phyloP scores from a whole-genome alignment of 768 basidiomycete genomes.

The Tricholoma sp. region DNA sequence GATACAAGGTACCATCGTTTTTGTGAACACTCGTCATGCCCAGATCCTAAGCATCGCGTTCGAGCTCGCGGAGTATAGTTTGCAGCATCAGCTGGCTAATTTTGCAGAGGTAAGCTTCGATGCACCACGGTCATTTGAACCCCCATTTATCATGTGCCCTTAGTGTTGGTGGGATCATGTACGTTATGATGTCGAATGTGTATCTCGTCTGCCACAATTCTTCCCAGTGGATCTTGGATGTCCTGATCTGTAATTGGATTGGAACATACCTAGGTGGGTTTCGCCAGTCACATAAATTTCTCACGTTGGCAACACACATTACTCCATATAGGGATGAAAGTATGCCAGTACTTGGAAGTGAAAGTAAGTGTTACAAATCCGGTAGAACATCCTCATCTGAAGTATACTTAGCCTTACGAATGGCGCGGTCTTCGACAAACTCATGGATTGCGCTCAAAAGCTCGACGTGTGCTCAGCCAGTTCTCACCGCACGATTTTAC shows the following conservation, averaged over 20 bases:
- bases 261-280: constrained; percentile 73
- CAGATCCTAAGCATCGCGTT: constrained; percentile 86
- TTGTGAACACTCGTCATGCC: constrained; percentile 6
- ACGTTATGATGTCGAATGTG: constrained; percentile 22
- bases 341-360: constrained; percentile 83
- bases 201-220: constrained; percentile 2
- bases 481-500: constrained; percentile 89
- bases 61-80: constrained; percentile 83
- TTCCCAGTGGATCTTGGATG: constrained; percentile 78
- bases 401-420: constrained; percentile 58
- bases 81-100: constrained; percentile 85
- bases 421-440: constrained; percentile 83
- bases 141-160: background rate
- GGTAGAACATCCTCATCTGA: constrained; percentile 8
- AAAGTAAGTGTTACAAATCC: constrained; percentile 46
- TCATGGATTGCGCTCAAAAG: constrained; percentile 73
- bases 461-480: constrained; percentile 73
- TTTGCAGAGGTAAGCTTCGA: constrained; percentile 67
- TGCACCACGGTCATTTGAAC: background rate
- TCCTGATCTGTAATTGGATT: constrained; percentile 83
- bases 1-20: constrained; percentile 1
- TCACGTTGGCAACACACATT: constrained; percentile 6
- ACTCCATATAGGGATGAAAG: constrained; percentile 70
- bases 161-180: constrained; percentile 96
- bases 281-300: background rate